Evolutionary conservation across 2,329 filamentous ascomycete species (phyloP).

Genomic region (Aquanectria penicillioides): DNA sequence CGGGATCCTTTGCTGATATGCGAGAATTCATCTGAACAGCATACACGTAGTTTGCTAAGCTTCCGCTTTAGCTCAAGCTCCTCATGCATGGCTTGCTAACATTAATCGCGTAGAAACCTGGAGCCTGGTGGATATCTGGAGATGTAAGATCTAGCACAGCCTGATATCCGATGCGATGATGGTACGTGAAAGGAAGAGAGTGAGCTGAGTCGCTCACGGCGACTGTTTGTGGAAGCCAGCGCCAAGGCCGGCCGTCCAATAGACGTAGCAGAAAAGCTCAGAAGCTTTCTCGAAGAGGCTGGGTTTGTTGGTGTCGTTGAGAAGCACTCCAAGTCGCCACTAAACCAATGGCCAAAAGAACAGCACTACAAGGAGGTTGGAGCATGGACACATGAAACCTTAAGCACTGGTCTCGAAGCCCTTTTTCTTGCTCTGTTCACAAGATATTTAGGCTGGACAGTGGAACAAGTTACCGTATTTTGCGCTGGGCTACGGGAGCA

Average conservation of each 20-base stretch:
- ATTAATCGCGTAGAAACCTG: slow-evolving; percentile 6
- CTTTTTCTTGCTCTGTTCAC: slow-evolving; percentile 14
- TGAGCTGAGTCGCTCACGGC: background rate
- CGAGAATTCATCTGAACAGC: slow-evolving; percentile 10
- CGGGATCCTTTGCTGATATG: slow-evolving; percentile 13
- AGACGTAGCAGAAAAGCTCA: slow-evolving; percentile 8
- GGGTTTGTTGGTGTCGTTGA: slow-evolving; percentile 19
- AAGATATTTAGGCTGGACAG: slow-evolving; percentile 4
- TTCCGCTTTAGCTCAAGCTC: background rate
- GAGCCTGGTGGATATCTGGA: slow-evolving; percentile 19
- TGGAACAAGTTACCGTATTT: slow-evolving; percentile 12
- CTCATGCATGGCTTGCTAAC: background rate
- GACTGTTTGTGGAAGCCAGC: slow-evolving; percentile 8
- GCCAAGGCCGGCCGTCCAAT: slow-evolving; percentile 2
- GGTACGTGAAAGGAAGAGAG: background rate
- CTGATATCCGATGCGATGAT: slow-evolving; percentile 10
- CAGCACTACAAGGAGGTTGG: slow-evolving; percentile 23
- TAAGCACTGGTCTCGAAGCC: slow-evolving; percentile 12
- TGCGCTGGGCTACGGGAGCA: slow-evolving; percentile 1
- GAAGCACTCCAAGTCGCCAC: slow-evolving; percentile 16
- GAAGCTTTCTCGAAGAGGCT: slow-evolving; percentile 16
- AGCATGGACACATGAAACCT: slow-evolving; percentile 3
- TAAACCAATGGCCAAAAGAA: slow-evolving; percentile 20
- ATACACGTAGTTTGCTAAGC: background rate
- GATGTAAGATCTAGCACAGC: slow-evolving; percentile 22